Conservation (phyloP, 371 early-diverging fungal genomes). For the Rhizopus arrhizus region DNA sequence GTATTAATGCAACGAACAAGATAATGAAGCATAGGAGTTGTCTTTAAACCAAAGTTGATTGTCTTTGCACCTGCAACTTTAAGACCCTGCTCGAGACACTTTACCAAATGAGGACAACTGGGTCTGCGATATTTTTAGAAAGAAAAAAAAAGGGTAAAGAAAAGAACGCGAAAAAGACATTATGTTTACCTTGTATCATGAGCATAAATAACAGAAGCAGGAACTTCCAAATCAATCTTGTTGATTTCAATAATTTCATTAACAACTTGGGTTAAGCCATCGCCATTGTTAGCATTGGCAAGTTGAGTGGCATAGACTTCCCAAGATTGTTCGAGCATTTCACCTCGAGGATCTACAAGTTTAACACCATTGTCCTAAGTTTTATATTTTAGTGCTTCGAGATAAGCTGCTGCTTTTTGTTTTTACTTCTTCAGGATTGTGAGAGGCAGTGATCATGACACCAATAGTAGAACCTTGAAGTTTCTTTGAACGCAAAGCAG, state of each 20-base stretch:
- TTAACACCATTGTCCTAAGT: constrained; percentile 98
- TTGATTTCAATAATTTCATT: constrained; percentile 67
- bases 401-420: background rate
- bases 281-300: constrained; percentile 86
- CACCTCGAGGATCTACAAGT: constrained; percentile 98
- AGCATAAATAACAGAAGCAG: constrained; percentile 79
- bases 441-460: constrained; percentile 99
- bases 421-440: constrained; percentile 90
- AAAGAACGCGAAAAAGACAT: background rate
- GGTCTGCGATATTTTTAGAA: constrained; percentile 54
- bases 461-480: constrained; percentile 91
- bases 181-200: constrained; percentile 87
- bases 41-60: constrained; percentile 87
- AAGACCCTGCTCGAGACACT: constrained; percentile 82
- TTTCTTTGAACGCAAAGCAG: constrained; percentile 88
- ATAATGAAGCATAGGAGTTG: constrained; percentile 98
- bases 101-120: constrained; percentile 82
- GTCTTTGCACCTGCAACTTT: constrained; percentile 68
- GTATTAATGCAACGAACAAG: constrained; percentile 91
- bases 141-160: background rate
- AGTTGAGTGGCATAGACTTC: constrained; percentile 90
- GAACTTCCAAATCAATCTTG: constrained; percentile 70
- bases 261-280: constrained; percentile 64
- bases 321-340: constrained; percentile 98
- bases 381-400: background rate